phyloP scores from a whole-genome alignment of 768 basidiomycete species.

The Tephrocybe rancida region DNA sequence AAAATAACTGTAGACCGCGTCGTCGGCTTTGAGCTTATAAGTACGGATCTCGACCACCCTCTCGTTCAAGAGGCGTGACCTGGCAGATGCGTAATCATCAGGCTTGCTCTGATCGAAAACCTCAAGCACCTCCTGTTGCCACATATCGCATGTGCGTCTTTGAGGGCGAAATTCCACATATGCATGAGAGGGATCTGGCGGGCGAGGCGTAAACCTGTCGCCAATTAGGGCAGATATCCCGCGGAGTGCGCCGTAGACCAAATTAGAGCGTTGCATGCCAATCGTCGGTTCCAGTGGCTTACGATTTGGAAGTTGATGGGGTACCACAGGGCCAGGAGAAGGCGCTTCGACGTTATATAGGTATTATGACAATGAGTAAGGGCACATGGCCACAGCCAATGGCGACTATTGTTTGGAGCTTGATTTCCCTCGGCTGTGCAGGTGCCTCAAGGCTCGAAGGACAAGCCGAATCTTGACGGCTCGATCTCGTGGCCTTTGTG shows the following conservation, averaged over 20 bases:
- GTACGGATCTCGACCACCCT: conserved; percentile 8
- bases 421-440: conserved; percentile 7
- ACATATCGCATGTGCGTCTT: conserved; percentile 5
- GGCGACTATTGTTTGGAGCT: neutral
- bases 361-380: neutral
- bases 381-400: neutral
- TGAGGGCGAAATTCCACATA: conserved; percentile 11
- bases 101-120: conserved; percentile 1
- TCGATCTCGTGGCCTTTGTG: neutral
- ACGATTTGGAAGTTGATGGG: neutral
- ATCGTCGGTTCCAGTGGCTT: neutral
- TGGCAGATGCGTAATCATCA: conserved; percentile 6
- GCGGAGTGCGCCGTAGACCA: neutral
- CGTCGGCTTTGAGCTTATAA: conserved; percentile 2
- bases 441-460: neutral
- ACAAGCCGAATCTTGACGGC: neutral
- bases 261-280: conserved; percentile 5
- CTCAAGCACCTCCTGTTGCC: conserved; percentile 10
- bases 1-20: conserved; percentile 2
- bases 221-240: conserved; percentile 1
- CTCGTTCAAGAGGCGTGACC: conserved; percentile 1
- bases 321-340: neutral
- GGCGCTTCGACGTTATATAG: neutral
- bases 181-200: neutral
- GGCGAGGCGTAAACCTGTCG: neutral